Conservation (phyloP, 2,329 filamentous ascomycete genomes). For the Aureobasidium lini region DNA sequence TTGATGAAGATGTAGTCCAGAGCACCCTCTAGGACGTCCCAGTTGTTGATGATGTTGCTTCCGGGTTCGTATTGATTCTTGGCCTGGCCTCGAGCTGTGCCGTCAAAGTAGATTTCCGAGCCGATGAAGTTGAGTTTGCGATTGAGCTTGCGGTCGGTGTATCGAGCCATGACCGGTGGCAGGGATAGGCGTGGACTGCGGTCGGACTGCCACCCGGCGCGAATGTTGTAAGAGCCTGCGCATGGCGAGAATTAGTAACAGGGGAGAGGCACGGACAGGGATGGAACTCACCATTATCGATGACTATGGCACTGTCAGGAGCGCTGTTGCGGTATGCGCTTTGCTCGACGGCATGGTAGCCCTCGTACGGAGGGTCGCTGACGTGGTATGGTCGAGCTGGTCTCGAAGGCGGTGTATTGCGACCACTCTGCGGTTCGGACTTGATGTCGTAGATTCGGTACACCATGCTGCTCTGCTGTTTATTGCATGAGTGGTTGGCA, state of each 20-base stretch:
- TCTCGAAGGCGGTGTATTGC: constrained; percentile 42
- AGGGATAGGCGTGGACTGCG: constrained; percentile 68
- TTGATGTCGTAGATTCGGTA: constrained; percentile 28
- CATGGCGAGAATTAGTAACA: not conserved
- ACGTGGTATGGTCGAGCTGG: constrained; percentile 42
- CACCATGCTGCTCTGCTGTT: constrained; percentile 23
- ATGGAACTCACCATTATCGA: constrained; percentile 74
- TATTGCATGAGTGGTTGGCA: not conserved
- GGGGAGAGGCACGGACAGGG: not conserved
- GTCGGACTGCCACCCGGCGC: constrained; percentile 95
- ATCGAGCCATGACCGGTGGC: constrained; percentile 88
- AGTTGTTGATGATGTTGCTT: constrained; percentile 88
- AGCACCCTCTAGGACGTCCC: constrained; percentile 94
- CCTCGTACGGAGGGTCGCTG: constrained; percentile 54
- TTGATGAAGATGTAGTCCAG: constrained; percentile 94
- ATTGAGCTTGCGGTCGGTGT: constrained; percentile 86
- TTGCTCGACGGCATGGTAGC: constrained; percentile 48
- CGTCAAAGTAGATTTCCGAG: constrained; percentile 88
- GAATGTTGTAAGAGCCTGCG: constrained; percentile 75
- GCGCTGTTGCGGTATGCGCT: constrained; percentile 66
- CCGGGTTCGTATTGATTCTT: constrained; percentile 86
- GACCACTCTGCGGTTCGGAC: constrained; percentile 2
- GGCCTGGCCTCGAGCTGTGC: constrained; percentile 82
- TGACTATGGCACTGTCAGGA: constrained; percentile 70
- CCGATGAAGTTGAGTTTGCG: constrained; percentile 91